Percentiles rank a stretch among this genome's conserved stretches.
Conservation (phyloP, 2,329 filamentous ascomycete genomes). For the Fusarium metavorans region DNA sequence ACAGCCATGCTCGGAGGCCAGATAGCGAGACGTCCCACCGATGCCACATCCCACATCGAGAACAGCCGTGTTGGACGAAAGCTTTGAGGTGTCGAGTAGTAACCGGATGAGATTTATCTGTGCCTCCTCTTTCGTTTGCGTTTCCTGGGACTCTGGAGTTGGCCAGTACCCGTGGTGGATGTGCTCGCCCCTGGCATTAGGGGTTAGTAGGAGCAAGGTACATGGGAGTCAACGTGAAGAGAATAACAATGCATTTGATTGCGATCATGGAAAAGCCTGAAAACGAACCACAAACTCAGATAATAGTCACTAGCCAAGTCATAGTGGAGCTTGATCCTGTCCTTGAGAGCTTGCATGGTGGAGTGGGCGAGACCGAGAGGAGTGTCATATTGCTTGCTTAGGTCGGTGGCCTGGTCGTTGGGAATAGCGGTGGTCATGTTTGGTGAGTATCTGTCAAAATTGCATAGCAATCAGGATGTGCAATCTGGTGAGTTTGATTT, state of each 20-base stretch:
- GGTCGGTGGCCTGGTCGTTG: constrained; percentile 46
- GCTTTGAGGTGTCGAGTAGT: constrained; percentile 58
- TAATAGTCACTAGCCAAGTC: constrained; percentile 73
- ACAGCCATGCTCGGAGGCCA: constrained; percentile 64
- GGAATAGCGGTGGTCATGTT: constrained; percentile 24
- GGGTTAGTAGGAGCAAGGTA: constrained; percentile 4
- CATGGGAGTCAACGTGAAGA: background rate
- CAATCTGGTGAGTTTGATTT: background rate
- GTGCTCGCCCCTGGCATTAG: constrained; percentile 65
- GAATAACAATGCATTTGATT: background rate
- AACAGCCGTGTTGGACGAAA: constrained; percentile 45
- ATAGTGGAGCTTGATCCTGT: constrained; percentile 70
- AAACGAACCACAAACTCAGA: constrained; percentile 66
- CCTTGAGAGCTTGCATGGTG: constrained; percentile 64
- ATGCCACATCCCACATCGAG: constrained; percentile 73
- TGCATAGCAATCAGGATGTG: background rate
- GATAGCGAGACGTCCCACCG: constrained; percentile 68
- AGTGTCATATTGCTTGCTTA: constrained; percentile 60
- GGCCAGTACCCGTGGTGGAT: constrained; percentile 74
- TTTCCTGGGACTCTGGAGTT: constrained; percentile 55
- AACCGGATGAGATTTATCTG: constrained; percentile 69
- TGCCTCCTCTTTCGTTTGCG: constrained; percentile 68
- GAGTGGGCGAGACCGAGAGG: constrained; percentile 59
- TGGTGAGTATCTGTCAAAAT: background rate
- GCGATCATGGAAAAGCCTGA: background rate